phyloP scores from a whole-genome alignment of 371 early-diverging fungal genomes.

The Choanephora cucurbitarum region DNA sequence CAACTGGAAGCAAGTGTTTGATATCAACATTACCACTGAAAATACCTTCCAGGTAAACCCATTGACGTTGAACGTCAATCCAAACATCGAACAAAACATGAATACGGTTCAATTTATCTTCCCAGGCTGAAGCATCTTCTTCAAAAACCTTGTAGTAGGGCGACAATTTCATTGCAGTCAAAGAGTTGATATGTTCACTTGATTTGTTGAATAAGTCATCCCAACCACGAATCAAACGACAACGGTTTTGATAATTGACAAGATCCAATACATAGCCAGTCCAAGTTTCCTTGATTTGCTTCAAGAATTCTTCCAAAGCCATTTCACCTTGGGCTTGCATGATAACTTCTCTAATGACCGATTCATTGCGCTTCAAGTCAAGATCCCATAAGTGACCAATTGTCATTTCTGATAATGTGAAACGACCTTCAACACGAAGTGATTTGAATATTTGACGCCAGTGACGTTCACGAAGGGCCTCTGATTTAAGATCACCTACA shows the following conservation, averaged over 20 bases:
- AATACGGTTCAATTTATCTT: slow-evolving; percentile 94
- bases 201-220: slow-evolving; percentile 97
- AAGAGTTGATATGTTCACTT: slow-evolving; percentile 92
- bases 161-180: slow-evolving; percentile 96
- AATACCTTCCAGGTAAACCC: slow-evolving; percentile 98
- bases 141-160: slow-evolving; percentile 98
- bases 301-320: slow-evolving; percentile 98
- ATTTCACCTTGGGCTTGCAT: slow-evolving; percentile 97
- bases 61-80: slow-evolving; percentile 99
- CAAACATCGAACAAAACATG: slow-evolving; percentile 97
- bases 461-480: slow-evolving; percentile 96
- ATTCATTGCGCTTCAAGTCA: slow-evolving; percentile 87
- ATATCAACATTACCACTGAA: slow-evolving; percentile 96
- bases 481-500: slow-evolving; percentile 91
- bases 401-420: slow-evolving; percentile 82
- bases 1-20: slow-evolving; percentile 94
- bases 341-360: slow-evolving; percentile 82
- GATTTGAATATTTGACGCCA: slow-evolving; percentile 93
- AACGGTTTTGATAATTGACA: slow-evolving; percentile 96
- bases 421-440: slow-evolving; percentile 72
- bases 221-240: slow-evolving; percentile 95
- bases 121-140: slow-evolving; percentile 94
- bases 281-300: slow-evolving; percentile 90
- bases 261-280: slow-evolving; percentile 88
- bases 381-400: slow-evolving; percentile 95